phyloP scores from a whole-genome alignment of 2,329 filamentous ascomycete species.

The Neofusicoccum kwambonambiense region DNA sequence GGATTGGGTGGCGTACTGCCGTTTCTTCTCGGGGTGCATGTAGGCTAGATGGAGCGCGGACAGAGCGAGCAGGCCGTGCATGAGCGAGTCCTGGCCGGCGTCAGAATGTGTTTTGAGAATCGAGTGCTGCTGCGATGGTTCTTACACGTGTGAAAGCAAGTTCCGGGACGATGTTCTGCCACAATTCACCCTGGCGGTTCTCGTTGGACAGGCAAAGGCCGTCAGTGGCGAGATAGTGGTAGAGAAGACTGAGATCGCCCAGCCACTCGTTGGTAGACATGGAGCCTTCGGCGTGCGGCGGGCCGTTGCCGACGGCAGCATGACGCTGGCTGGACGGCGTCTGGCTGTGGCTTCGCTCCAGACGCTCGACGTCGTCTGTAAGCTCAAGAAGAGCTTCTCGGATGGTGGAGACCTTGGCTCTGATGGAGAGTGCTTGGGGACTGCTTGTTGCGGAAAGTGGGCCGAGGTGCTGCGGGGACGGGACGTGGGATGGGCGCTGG shows the following conservation, averaged over 20 bases:
- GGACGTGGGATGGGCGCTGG: neutral
- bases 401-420: neutral
- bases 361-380: neutral
- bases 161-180: neutral
- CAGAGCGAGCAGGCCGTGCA: neutral
- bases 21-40: neutral
- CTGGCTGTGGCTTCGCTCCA: neutral
- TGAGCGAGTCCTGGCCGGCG: neutral
- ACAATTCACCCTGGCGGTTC: neutral
- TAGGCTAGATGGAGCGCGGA: neutral
- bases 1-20: neutral
- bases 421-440: neutral
- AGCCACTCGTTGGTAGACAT: neutral
- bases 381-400: constrained; percentile 1
- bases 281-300: neutral
- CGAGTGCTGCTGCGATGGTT: no score
- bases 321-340: neutral
- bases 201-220: neutral
- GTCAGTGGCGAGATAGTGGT: neutral
- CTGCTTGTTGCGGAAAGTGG: neutral
- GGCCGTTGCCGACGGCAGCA: neutral
- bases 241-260: neutral
- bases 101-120: neutral
- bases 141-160: constrained; percentile 1
- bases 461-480: neutral